Evolutionary conservation across 2,329 filamentous ascomycete species (phyloP).

Genomic region (Paraphaeosphaeria sporulosa): DNA sequence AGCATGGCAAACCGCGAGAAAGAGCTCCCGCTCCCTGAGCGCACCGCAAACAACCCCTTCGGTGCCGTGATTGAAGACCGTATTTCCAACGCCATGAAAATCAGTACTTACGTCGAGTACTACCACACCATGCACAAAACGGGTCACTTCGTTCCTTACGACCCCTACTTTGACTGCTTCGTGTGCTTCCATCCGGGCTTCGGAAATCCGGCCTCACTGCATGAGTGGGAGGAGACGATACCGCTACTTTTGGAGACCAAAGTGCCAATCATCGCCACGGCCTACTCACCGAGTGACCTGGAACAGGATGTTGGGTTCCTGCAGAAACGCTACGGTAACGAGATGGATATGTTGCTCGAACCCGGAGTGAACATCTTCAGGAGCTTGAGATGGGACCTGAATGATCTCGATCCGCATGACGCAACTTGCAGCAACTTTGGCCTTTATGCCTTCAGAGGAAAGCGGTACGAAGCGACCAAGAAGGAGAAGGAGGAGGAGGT

Average conservation of each 20-base stretch:
- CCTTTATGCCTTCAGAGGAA: constrained; percentile 95
- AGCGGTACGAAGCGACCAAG: constrained; percentile 80
- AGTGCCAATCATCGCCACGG: constrained; percentile 90
- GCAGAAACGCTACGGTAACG: constrained; percentile 80
- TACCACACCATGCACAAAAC: constrained; percentile 96
- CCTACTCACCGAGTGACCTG: constrained; percentile 96
- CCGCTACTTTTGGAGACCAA: constrained; percentile 94
- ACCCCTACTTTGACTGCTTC: constrained; percentile 98
- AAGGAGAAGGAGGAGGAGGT: constrained; percentile 55
- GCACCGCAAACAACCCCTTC: constrained; percentile 87
- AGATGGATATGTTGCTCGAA: constrained; percentile 90
- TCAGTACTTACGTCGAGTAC: constrained; percentile 97
- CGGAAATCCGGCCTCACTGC: constrained; percentile 89
- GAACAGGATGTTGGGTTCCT: constrained; percentile 92
- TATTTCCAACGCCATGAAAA: constrained; percentile 88
- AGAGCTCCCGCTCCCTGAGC: constrained; percentile 88
- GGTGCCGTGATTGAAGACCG: constrained; percentile 94
- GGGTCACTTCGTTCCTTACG: constrained; percentile 89
- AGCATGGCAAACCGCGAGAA: constrained; percentile 92
- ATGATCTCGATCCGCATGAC: constrained; percentile 93
- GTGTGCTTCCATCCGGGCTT: constrained; percentile 96
- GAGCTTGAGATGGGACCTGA: constrained; percentile 95
- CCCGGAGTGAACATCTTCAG: constrained; percentile 94
- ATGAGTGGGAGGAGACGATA: constrained; percentile 93
- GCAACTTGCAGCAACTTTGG: constrained; percentile 97